Percentiles rank a stretch among this genome's conserved stretches.
These are phyloP conservation scores for Cystofilobasidium ferigula DNA, from an alignment of 768 basidiomycete species.

Conservation along the genomic window DNA sequence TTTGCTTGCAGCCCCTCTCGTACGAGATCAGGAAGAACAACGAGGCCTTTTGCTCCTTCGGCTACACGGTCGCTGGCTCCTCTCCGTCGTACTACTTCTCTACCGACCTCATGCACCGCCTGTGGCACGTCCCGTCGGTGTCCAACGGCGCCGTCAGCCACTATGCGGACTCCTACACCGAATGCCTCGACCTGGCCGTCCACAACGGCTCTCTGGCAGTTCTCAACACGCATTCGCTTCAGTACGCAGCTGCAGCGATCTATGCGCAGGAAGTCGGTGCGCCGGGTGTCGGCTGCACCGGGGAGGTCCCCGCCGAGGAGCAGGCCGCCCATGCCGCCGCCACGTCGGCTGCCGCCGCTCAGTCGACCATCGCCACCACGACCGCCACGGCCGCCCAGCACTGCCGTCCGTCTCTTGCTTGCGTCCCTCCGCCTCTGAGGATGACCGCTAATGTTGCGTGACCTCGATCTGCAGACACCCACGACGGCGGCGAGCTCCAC, in stretches of 20 bases:
- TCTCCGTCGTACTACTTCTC: conserved; percentile 32
- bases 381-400: not conserved
- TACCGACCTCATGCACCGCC: conserved; percentile 36
- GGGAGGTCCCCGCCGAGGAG: not conserved
- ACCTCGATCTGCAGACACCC: not conserved
- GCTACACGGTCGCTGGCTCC: conserved; percentile 30
- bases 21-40: conserved; percentile 33
- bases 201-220: conserved; percentile 32
- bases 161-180: conserved; percentile 21
- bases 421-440: not conserved
- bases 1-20: too few species aligned
- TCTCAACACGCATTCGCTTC: conserved; percentile 35
- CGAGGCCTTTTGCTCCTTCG: conserved; percentile 32
- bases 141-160: conserved; percentile 31
- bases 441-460: not conserved
- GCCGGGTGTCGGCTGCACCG: conserved; percentile 3
- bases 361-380: not conserved
- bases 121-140: conserved; percentile 35
- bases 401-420: not conserved
- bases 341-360: not conserved
- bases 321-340: not conserved
- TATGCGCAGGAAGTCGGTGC: conserved; percentile 3
- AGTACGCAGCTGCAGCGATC: conserved; percentile 34
- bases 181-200: conserved; percentile 32
- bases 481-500: conserved; percentile 5